Evolutionary conservation across 768 basidiomycete genomes (phyloP).

Genomic region (Mycena crocata): DNA sequence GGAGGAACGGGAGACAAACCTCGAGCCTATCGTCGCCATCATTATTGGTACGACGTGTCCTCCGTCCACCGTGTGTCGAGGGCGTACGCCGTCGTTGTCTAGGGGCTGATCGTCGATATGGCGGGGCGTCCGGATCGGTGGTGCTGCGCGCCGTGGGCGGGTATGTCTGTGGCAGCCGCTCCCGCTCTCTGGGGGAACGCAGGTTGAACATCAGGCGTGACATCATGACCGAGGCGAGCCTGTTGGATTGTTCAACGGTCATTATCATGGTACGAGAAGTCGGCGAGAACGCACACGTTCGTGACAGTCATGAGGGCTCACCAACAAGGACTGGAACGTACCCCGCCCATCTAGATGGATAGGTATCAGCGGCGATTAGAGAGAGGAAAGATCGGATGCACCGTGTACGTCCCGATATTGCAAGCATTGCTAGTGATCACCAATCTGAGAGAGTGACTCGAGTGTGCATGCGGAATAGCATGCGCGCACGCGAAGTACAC

Average conservation of each 20-base stretch:
- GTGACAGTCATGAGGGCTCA: slow-evolving; percentile 46
- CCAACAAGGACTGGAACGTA: slow-evolving; percentile 36
- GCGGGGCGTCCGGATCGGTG: too few species aligned
- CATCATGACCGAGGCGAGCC: slow-evolving; percentile 52
- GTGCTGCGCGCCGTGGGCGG: too few species aligned
- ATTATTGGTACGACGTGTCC: too few species aligned
- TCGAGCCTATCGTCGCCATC: too few species aligned
- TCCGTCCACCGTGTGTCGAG: too few species aligned
- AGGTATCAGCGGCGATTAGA: background rate
- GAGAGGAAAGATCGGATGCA: slow-evolving; percentile 31
- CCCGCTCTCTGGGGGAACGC: slow-evolving; percentile 51
- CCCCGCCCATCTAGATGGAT: slow-evolving; percentile 44
- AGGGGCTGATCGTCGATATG: too few species aligned
- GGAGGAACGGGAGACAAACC: too few species aligned
- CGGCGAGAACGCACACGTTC: slow-evolving; percentile 47
- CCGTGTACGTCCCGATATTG: slow-evolving; percentile 53
- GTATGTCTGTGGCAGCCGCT: too few species aligned
- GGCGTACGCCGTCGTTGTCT: too few species aligned
- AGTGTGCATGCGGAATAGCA: background rate
- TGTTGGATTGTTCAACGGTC: slow-evolving; percentile 14
- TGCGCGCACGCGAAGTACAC: slow-evolving; percentile 51
- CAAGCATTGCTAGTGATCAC: slow-evolving; percentile 50
- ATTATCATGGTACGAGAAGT: background rate
- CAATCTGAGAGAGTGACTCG: slow-evolving; percentile 37
- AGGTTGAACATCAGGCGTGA: slow-evolving; percentile 56